Percentiles rank a stretch among this genome's conserved stretches.
Conservation (phyloP, 768 basidiomycete species). For the Galerina sulciceps region DNA sequence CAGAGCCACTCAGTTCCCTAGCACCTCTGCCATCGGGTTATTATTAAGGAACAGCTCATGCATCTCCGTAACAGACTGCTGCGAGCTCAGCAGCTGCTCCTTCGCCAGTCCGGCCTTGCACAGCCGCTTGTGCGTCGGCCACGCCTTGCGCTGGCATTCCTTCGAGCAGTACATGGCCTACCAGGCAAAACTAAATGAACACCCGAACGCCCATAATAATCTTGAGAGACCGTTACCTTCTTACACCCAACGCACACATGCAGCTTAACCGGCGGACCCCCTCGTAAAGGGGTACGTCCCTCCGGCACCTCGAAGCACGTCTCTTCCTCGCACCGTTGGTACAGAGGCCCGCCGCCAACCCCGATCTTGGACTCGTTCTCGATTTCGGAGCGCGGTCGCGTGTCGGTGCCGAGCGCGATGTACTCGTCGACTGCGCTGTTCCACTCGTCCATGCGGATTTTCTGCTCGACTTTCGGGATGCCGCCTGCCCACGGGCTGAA, state of each 20-base stretch:
- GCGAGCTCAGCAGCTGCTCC: no score
- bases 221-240: neutral
- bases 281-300: no score
- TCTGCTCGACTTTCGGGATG: no score
- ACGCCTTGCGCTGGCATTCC: neutral
- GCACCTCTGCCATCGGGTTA: no score
- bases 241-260: neutral
- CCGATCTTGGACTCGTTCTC: neutral
- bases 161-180: slow-evolving; percentile 3
- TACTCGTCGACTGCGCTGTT: slow-evolving; percentile 2
- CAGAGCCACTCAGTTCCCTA: no score
- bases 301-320: neutral
- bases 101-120: no score
- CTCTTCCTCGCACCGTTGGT: neutral
- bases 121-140: neutral
- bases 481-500: no score
- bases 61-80: no score
- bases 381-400: neutral
- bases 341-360: neutral
- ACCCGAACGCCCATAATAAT: no score
- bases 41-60: no score
- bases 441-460: neutral
- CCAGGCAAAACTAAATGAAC: neutral
- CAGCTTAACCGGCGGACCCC: neutral
- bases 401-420: neutral